phyloP scores from a whole-genome alignment of 768 basidiomycete species.

The Podaxis carcinomalis region DNA sequence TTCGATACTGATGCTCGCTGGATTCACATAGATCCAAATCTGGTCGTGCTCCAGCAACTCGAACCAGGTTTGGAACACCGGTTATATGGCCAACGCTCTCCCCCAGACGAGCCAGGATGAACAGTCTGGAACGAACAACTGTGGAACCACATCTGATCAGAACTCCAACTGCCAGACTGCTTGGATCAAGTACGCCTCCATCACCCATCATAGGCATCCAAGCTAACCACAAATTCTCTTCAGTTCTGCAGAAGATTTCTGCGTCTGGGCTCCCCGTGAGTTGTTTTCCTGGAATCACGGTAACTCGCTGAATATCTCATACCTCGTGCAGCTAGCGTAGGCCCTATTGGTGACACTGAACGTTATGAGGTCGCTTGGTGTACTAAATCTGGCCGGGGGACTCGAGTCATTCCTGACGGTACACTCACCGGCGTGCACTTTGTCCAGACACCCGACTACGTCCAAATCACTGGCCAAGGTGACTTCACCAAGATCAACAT shows the following conservation, averaged over 20 bases:
- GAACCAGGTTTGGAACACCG: slow-evolving; percentile 53
- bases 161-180: slow-evolving; percentile 67
- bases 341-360: slow-evolving; percentile 66
- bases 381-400: slow-evolving; percentile 66
- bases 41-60: slow-evolving; percentile 39
- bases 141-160: slow-evolving; percentile 54
- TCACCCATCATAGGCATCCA: slow-evolving; percentile 16
- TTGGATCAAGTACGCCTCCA: slow-evolving; percentile 50
- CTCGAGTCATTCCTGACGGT: slow-evolving; percentile 67
- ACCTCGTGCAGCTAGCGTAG: slow-evolving; percentile 27
- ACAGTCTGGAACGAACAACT: slow-evolving; percentile 65
- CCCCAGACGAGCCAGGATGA: slow-evolving; percentile 51
- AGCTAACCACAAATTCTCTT: slow-evolving; percentile 10
- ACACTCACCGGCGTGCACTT: slow-evolving; percentile 67
- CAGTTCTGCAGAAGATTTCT: slow-evolving; percentile 64
- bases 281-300: background rate
- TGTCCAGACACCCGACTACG: slow-evolving; percentile 60
- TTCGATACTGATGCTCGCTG: background rate
- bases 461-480: slow-evolving; percentile 59
- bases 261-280: slow-evolving; percentile 60
- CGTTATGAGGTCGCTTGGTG: slow-evolving; percentile 71
- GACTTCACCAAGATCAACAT: slow-evolving; percentile 71
- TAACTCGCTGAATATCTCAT: background rate
- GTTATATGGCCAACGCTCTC: slow-evolving; percentile 37
- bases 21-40: slow-evolving; percentile 35